Evolutionary conservation across 148 eudicot species (phyloP).

Genomic region (Pouteria glomerata): DNA sequence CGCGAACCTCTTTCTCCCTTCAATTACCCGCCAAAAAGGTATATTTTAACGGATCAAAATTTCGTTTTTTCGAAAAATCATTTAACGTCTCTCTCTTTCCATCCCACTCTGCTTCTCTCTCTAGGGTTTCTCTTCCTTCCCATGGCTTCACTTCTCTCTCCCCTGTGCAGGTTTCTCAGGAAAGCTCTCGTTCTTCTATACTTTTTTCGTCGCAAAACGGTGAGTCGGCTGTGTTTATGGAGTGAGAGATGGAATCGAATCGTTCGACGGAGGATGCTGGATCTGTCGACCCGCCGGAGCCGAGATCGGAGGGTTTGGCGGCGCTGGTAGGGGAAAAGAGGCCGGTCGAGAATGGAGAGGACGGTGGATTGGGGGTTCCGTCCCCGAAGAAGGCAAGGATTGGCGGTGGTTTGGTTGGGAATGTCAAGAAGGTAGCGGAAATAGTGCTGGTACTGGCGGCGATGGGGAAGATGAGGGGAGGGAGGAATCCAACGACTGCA

Average conservation of each 20-base stretch:
- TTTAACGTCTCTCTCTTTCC: conserved; percentile 2
- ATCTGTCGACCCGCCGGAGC: conserved; percentile 2
- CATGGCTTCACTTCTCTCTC: conserved; percentile 27
- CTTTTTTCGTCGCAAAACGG: neutral
- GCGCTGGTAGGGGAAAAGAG: conserved; percentile 23
- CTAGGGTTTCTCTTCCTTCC: conserved; percentile 45
- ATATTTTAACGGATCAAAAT: conserved; percentile 27
- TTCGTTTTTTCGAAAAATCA: conserved; percentile 19
- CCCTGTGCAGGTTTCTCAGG: conserved; percentile 36
- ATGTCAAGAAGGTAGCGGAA: conserved; percentile 71
- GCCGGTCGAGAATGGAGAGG: conserved; percentile 22
- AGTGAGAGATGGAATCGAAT: conserved; percentile 26
- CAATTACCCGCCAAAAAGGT: conserved; percentile 24
- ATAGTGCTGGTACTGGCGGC: conserved; percentile 75
- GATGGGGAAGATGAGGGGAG: conserved; percentile 84
- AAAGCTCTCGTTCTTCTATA: neutral
- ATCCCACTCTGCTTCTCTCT: conserved; percentile 19
- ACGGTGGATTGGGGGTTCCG: conserved; percentile 15
- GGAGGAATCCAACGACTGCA: conserved; percentile 48
- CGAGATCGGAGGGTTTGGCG: conserved; percentile 20
- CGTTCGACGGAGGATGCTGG: neutral
- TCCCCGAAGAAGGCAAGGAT: conserved; percentile 27
- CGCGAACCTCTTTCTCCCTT: neutral
- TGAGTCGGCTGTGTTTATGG: neutral
- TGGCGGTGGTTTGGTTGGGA: conserved; percentile 15